Evolutionary conservation across 2,329 filamentous ascomycete genomes (phyloP), one percentile per base, ranked within the genome.

Genomic region (Penicillium freii): DNA sequence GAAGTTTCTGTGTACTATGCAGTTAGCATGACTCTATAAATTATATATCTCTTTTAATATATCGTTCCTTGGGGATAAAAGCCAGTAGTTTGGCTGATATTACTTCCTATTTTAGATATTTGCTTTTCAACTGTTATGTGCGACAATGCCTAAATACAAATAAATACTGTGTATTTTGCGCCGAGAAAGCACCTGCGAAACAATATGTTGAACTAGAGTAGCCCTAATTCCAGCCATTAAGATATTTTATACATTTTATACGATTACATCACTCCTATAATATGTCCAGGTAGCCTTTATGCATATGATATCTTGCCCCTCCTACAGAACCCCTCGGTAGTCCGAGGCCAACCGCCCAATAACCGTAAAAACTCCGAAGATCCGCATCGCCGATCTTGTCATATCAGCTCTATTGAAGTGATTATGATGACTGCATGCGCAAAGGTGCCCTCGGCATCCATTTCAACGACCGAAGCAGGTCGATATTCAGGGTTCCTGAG

Each of bases 281-380:
- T 46, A 11, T 29, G 7, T 9, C 31, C 43, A 31, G 19, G 5
- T 15, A 50, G 36, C 25, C 5, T 43, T 50, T 9, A 34, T 50
- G 45, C 21, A 50, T 43, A 34, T 49, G 13, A 10, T 36, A 15
- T 23, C 7, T 15, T 50, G 34, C 45, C 52, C 52, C 42, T 56
- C 48, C n/a, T 42, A 17, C 29, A n/a, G 10, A n/a, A 29, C 48
- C 51, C 60, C 63, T 60, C 62, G 60, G 58, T 54, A 55, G 59
- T 58, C 50, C 45, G 45, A 54, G 11, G 15, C 49, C 46, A 21
- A 40, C 47, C 50, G 46, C 50, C 27, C 33, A 56, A 62, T 19
- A 31, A 25, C 63, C 63, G 64, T 54, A 60, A 64, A 61, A 64
- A 52, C 60, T 54, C 63, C 64, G 63, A 65, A 52, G 39, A 62